Evolutionary conservation across 1,284 basidiomycete species (phyloP), one percentile per base, ranked within the genome.

Genomic region (Cryptococcus sp.): DNA sequence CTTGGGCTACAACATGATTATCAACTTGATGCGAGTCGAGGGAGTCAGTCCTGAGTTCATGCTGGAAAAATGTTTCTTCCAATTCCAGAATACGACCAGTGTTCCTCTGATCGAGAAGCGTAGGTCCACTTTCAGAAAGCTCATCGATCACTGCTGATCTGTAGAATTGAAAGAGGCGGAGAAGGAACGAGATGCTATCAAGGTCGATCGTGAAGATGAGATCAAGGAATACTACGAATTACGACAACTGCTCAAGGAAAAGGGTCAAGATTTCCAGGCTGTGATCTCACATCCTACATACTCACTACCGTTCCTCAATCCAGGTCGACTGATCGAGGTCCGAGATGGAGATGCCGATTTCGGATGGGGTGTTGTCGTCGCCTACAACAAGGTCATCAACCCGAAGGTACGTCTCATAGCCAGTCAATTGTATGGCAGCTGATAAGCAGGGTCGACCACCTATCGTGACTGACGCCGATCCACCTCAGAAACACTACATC

Each of bases 1-100:
- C 76, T 79, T 99, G 7, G 94, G 96, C 11, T 99, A 99, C 77
- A 99, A 99, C 74, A 98, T 98, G 96, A 83, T 99, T 25, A 80
- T 99, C 65, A 99, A 98, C 76, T 77, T 99, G 61, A 96, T 99
- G 86, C 87, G 97, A 65, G 94, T 99, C 21, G 96, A 99, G 75
- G 94, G 94, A 2, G 87, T 99, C 61, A 97, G 90, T 65, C 96
- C 96, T 2, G 96, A 99, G 77, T 98, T 84, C 74, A 98, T 99
- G 96, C 81, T 99, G 18, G 90, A 97, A 74, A 80, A 90, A 44
- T 98, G 91, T 76, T 99, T 99, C 81, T 91, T 88, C 80, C 96
- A 98, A 75, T 98, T 97, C 77, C 96, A 98, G 76, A 97, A 89
- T 71, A 91, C 83, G 50, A 84, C 88, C 31, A 87, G 86, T 23